Percentiles rank a stretch among this genome's conserved stretches.
phyloP scores from a whole-genome alignment of 768 basidiomycete genomes.

The Daedalea quercina region DNA sequence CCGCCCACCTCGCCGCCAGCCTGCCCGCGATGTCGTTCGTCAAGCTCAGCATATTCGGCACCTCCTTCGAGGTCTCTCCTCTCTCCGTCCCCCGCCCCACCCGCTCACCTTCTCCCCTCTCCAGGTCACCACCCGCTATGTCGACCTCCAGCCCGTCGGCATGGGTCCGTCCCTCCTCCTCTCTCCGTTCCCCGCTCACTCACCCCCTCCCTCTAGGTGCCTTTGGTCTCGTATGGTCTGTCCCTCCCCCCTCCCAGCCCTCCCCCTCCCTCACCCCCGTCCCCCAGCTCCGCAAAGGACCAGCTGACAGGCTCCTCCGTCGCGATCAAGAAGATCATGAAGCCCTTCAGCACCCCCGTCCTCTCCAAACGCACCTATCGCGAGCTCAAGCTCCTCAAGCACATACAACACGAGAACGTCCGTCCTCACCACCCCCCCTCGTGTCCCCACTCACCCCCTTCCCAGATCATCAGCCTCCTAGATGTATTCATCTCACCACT shows the following conservation, averaged over 20 bases:
- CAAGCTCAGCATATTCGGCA: conserved; percentile 97
- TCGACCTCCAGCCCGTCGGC: conserved; percentile 97
- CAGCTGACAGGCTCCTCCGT: conserved; percentile 91
- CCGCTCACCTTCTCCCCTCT: conserved; percentile 2
- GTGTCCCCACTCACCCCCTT: conserved; percentile 1
- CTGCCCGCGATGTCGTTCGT: conserved; percentile 74
- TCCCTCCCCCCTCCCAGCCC: conserved; percentile 8
- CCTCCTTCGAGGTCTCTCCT: conserved; percentile 80
- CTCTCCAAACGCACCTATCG: conserved; percentile 95
- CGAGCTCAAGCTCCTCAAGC: conserved; percentile 96
- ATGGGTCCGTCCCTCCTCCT: conserved; percentile 65
- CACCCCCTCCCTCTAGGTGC: conserved; percentile 49
- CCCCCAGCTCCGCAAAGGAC: conserved; percentile 80
- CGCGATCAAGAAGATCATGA: conserved; percentile 99
- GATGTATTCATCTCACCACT: conserved; percentile 99
- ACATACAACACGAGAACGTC: conserved; percentile 97
- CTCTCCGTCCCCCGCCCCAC: conserved; percentile 5
- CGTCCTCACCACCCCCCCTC: conserved; percentile 22
- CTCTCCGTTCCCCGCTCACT: not conserved
- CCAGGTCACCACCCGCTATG: conserved; percentile 96
- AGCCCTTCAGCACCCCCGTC: conserved; percentile 98
- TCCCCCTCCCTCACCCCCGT: conserved; percentile 5
- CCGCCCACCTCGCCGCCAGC: conserved; percentile 2
- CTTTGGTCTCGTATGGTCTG: conserved; percentile 96
- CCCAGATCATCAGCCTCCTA: conserved; percentile 93